Evolutionary conservation across 768 basidiomycete species (phyloP).

Genomic region (Thelephora ganbajun): DNA sequence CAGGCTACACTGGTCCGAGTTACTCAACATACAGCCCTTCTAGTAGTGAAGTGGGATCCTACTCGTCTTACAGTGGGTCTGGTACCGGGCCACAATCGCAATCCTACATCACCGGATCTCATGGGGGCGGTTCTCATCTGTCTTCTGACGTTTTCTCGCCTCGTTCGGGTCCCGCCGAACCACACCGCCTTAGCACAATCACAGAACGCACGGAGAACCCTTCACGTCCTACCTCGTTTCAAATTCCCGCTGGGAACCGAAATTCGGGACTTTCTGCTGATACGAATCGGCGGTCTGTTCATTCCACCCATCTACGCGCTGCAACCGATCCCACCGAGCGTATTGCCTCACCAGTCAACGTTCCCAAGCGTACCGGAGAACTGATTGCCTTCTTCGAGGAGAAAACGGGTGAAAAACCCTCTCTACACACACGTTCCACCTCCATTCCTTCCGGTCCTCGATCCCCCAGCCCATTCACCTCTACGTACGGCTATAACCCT

Average conservation of each 20-base stretch:
- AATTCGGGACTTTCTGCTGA: slow-evolving; percentile 24
- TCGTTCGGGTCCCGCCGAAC: slow-evolving; percentile 6
- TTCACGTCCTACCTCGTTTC: slow-evolving; percentile 40
- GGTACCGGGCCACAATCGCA: slow-evolving; percentile 1
- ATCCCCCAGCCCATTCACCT: slow-evolving; percentile 23
- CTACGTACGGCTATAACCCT: slow-evolving; percentile 21
- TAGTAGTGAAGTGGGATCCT: slow-evolving; percentile 10
- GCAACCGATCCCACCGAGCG: slow-evolving; percentile 40
- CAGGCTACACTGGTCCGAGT: slow-evolving; percentile 18
- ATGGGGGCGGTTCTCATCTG: background rate
- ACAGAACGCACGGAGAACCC: slow-evolving; percentile 65
- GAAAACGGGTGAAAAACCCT: slow-evolving; percentile 23
- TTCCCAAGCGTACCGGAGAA: slow-evolving; percentile 43
- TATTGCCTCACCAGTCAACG: slow-evolving; percentile 20
- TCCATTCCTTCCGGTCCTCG: slow-evolving; percentile 29
- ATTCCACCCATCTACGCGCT: slow-evolving; percentile 38
- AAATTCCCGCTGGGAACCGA: slow-evolving; percentile 14
- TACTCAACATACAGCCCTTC: background rate
- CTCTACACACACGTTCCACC: slow-evolving; percentile 36
- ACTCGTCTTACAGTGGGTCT: slow-evolving; percentile 8
- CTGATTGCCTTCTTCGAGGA: slow-evolving; percentile 67
- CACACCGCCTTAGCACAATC: slow-evolving; percentile 47
- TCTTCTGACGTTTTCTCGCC: background rate
- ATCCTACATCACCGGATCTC: slow-evolving; percentile 14
- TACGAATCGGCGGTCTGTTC: slow-evolving; percentile 30